Conservation (phyloP, 2,329 filamentous ascomycete species). For the Colletotrichum endophyticum region DNA sequence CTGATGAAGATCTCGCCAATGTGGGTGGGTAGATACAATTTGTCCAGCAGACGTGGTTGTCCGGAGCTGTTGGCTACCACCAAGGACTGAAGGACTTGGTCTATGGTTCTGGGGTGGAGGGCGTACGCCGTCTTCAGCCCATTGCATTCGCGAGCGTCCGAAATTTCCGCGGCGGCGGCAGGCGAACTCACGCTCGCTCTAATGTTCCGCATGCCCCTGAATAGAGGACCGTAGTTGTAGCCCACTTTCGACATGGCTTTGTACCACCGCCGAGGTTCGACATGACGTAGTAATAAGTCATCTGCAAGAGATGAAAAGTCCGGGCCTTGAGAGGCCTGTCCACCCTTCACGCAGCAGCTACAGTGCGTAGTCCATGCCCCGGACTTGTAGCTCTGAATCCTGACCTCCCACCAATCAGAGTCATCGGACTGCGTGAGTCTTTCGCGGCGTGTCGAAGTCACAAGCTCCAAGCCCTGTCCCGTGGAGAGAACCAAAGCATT, state of each 20-base stretch:
- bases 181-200: background rate
- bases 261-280: background rate
- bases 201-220: background rate
- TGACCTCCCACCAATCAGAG: conserved; percentile 1
- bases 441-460: background rate
- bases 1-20: background rate
- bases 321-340: background rate
- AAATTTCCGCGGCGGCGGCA: background rate
- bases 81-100: background rate
- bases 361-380: background rate
- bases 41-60: background rate
- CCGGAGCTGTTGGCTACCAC: background rate
- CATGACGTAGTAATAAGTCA: background rate
- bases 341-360: background rate
- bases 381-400: background rate
- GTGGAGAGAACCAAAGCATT: background rate
- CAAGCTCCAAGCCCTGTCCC: background rate
- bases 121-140: background rate
- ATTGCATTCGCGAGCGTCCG: background rate
- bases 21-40: background rate
- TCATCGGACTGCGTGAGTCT: background rate
- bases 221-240: background rate
- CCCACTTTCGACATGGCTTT: background rate
- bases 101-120: background rate
- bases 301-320: background rate